Evolutionary conservation across 139 green algal species (phyloP).

Genomic region (Coccomyxa sp.): DNA sequence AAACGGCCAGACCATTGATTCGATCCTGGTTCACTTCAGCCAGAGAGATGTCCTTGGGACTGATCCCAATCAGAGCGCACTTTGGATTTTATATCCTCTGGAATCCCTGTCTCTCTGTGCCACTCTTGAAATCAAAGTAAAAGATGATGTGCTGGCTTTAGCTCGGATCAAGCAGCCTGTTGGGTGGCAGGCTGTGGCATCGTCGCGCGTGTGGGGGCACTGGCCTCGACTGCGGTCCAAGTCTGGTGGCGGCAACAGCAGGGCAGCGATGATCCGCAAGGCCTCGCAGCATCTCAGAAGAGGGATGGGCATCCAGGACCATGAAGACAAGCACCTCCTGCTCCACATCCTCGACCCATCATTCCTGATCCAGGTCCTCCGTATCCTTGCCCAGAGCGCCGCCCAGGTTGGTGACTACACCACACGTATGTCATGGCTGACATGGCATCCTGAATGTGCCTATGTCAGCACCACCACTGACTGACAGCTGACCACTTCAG

Average conservation of each 20-base stretch:
- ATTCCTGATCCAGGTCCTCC: slow-evolving; percentile 6
- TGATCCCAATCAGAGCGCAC: too few species aligned
- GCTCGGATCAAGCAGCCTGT: too few species aligned
- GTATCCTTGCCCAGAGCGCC: slow-evolving; percentile 4
- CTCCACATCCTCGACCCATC: not conserved
- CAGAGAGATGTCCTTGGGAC: too few species aligned
- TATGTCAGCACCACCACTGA: too few species aligned
- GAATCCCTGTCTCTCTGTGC: too few species aligned
- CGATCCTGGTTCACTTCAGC: too few species aligned
- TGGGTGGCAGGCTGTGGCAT: too few species aligned
- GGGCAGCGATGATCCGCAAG: not conserved
- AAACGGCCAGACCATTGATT: too few species aligned
- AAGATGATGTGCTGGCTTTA: too few species aligned
- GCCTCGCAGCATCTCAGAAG: not conserved
- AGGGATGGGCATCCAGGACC: slow-evolving; percentile 7
- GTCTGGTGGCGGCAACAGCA: slow-evolving; percentile 3
- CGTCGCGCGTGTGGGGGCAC: not conserved
- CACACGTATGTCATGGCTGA: not conserved
- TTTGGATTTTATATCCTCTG: too few species aligned
- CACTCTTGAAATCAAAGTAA: too few species aligned
- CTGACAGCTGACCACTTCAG: too few species aligned
- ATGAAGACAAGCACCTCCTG: not conserved
- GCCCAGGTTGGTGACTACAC: not conserved
- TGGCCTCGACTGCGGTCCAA: not conserved
- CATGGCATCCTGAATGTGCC: not conserved